Base-by-base conservation (phyloP, 129 eudicot genomes). In the Flaveria sonorensis region DNA sequence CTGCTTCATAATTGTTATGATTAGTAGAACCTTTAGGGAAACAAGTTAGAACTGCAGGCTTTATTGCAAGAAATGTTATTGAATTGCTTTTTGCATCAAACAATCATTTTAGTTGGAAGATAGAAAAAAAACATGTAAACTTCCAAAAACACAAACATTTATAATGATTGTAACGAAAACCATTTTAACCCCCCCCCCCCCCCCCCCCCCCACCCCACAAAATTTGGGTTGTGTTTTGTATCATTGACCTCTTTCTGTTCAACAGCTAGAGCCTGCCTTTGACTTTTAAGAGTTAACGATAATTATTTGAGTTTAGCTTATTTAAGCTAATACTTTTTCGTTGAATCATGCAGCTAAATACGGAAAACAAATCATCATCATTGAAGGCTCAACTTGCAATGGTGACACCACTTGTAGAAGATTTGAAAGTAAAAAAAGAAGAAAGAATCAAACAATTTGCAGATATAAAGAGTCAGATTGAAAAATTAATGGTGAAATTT, bases 341-440 rank as follows among this genome's bases (percentile, higher is more conserved):
- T 63, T 70, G 72, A 77, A 78, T 70, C 46, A 8, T 64, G 51
- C 86, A 89, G 97, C 65, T 86, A 40, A 92, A 81, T 60, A 45
- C 77, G 50, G 94, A 88, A 66, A 86, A 79, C 86, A 92, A 86
- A 73, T 32, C 84, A 23, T 70, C 80, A 45, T 80, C 97, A 5
- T 85, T 92, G 81, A 92, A 92, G 76, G 92, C 88, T 46, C 96
- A 92, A 78, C 89, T 92, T 63, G 83, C 89, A 72, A 68, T 82
- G 60, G 89, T 92, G 52, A 81, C 90, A 66, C 90, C 96, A 21
- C 46, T 88, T 71, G 89, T 89, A 21, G 96, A 92, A 55, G 93
- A 88, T 74, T 82, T 92, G 69, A 89, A 83, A 84, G 76, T 45
- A 52, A 85, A 89, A 74, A 89, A 85, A 81, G 93, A 86, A 57